A percentile compares a stretch with the other conserved stretches of the same genome.
Conservation (phyloP, 75 land plant genomes). For the Pinus taeda region DNA sequence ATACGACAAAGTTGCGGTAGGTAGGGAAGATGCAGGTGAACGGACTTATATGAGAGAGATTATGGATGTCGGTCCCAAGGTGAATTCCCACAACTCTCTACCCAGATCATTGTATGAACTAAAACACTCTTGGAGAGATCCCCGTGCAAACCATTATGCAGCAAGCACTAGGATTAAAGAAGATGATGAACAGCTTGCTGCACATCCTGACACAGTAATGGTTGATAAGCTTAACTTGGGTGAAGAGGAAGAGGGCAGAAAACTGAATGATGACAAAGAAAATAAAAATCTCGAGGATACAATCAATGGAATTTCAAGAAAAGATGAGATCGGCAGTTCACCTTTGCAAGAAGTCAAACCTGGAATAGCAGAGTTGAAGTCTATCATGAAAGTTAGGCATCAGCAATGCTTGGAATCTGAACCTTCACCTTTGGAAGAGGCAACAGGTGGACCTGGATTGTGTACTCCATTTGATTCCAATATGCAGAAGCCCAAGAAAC, state of each 20-base stretch:
- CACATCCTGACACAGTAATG: slow-evolving; percentile 7
- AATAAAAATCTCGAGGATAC: not conserved
- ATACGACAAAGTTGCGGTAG: slow-evolving; percentile 80
- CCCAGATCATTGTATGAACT: slow-evolving; percentile 29
- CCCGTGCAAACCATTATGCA: slow-evolving; percentile 83
- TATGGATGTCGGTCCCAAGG: slow-evolving; percentile 21
- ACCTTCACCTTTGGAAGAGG: too few species aligned
- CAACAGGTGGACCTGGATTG: not conserved
- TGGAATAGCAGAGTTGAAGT: not conserved
- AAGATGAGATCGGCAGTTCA: not conserved
- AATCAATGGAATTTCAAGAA: not conserved
- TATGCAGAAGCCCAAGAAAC: slow-evolving; percentile 45
- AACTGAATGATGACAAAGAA: not conserved
- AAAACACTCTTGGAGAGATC: slow-evolving; percentile 35
- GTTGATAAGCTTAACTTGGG: slow-evolving; percentile 10
- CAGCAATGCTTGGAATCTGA: too few species aligned
- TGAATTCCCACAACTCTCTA: slow-evolving; percentile 31
- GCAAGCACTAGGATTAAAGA: slow-evolving; percentile 75
- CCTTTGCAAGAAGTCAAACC: not conserved
- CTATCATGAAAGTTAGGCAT: not conserved
- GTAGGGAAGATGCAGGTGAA: slow-evolving; percentile 53
- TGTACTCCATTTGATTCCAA: not conserved
- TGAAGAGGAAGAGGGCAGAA: not conserved
- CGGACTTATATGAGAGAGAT: slow-evolving; percentile 71
- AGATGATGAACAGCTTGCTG: slow-evolving; percentile 44